Conservation (phyloP, 2,329 filamentous ascomycete species). For the Fonsecaea erecta region DNA sequence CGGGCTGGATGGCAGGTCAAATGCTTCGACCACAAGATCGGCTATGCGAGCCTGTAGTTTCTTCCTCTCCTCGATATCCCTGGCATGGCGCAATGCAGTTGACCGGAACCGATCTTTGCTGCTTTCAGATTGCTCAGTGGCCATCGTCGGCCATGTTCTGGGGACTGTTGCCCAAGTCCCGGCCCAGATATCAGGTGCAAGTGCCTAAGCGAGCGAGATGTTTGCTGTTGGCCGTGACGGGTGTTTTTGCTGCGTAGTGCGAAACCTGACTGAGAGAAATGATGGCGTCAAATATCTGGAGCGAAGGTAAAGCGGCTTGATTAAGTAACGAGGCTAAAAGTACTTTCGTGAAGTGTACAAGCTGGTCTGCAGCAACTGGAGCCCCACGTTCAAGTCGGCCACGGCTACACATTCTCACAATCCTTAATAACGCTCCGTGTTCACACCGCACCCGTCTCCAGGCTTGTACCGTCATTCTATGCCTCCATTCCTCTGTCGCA, state of each 20-base stretch:
- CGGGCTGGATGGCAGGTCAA: conserved; percentile 63
- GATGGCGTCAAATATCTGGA: conserved; percentile 7
- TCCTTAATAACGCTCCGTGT: background rate
- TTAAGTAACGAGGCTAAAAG: conserved; percentile 16
- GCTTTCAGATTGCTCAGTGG: conserved; percentile 11
- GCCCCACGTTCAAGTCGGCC: conserved; percentile 14
- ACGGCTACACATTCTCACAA: conserved; percentile 2
- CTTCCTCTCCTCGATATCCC: conserved; percentile 80
- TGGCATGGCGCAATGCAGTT: conserved; percentile 80
- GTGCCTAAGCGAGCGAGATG: background rate
- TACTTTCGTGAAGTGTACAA: background rate
- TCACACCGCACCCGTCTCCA: conserved; percentile 6
- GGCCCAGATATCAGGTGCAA: background rate
- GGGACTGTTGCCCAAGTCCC: background rate
- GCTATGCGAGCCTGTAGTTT: conserved; percentile 76
- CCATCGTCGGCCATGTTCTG: conserved; percentile 24
- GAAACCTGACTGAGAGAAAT: background rate
- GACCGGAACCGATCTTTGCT: conserved; percentile 51
- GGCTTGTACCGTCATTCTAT: background rate
- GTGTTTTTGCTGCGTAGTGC: background rate
- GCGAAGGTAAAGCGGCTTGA: conserved; percentile 8
- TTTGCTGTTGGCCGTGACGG: background rate
- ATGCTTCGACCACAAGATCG: conserved; percentile 71
- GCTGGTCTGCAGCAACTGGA: background rate
- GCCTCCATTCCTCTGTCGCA: conserved; percentile 2